Percentiles rank a stretch among this genome's conserved stretches.
Evolutionary conservation across 2,329 filamentous ascomycete genomes (phyloP).

Genomic region (Myriosclerotinia scirpicola): DNA sequence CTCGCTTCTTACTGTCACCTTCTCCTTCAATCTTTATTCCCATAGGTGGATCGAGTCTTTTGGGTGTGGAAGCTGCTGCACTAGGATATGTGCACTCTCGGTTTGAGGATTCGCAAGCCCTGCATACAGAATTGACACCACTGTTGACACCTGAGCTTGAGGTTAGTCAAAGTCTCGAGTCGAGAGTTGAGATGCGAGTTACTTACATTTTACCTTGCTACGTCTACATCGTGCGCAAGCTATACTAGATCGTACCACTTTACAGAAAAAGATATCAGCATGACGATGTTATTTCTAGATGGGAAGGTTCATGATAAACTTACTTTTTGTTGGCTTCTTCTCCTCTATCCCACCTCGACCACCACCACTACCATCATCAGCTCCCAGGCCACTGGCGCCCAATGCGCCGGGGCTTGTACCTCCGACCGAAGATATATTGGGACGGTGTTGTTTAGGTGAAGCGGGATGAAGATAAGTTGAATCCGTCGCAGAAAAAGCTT

Average conservation of each 20-base stretch:
- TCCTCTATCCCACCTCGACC: conserved; percentile 44
- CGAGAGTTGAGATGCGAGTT: too few relatives aligned
- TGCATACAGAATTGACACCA: conserved; percentile 69
- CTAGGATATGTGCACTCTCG: conserved; percentile 72
- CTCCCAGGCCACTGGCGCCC: conserved; percentile 36
- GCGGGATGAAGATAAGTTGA: conserved; percentile 37
- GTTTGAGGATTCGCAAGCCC: conserved; percentile 69
- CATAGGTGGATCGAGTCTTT: conserved; percentile 36
- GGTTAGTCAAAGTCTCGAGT: not conserved
- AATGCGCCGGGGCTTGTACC: conserved; percentile 32
- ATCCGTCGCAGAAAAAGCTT: conserved; percentile 38
- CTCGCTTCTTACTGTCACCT: conserved; percentile 50
- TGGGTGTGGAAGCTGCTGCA: conserved; percentile 40
- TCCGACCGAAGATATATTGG: conserved; percentile 33
- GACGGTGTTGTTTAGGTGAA: conserved; percentile 36
- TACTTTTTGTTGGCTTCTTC: conserved; percentile 42
- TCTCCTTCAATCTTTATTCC: conserved; percentile 37
- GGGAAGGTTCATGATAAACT: not conserved
- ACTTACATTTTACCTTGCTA: conserved; percentile 83
- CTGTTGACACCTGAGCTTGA: conserved; percentile 53
- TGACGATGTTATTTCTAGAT: not conserved
- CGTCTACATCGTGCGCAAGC: conserved; percentile 74
- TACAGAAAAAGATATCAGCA: conserved; percentile 31
- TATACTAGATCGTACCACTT: conserved; percentile 73
- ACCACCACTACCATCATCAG: conserved; percentile 35